A percentile compares a stretch with the other conserved stretches of the same genome.
Evolutionary conservation across 371 early-diverging fungal genomes (phyloP).

Genomic region (Parasitella parasitica): DNA sequence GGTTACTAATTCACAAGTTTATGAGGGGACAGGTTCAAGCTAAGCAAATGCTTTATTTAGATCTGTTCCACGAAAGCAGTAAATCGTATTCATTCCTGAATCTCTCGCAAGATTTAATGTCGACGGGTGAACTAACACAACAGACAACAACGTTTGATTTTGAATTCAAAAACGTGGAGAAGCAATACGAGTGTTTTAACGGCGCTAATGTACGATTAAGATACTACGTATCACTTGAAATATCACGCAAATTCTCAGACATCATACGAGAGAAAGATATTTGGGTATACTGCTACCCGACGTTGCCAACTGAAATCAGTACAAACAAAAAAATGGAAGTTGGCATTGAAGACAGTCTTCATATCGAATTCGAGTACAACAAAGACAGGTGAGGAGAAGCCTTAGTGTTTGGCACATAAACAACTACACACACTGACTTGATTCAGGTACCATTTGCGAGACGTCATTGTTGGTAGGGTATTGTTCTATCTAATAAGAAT

Average conservation of each 20-base stretch:
- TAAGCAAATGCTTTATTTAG: constrained; percentile 27
- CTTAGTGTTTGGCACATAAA: no score
- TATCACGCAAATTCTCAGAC: constrained; percentile 67
- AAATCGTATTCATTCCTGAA: constrained; percentile 86
- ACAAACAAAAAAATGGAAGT: constrained; percentile 87
- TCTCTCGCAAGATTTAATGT: constrained; percentile 73
- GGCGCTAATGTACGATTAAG: constrained; percentile 82
- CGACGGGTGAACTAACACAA: constrained; percentile 70
- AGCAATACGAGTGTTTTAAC: constrained; percentile 79
- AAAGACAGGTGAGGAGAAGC: constrained; percentile 62
- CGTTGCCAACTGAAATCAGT: constrained; percentile 71
- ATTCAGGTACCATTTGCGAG: constrained; percentile 78
- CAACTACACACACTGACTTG: neutral
- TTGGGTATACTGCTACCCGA: constrained; percentile 77
- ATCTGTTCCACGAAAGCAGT: constrained; percentile 85
- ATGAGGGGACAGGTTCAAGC: neutral
- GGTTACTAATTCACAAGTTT: constrained; percentile 23
- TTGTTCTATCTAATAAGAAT: constrained; percentile 93
- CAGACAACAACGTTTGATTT: constrained; percentile 64
- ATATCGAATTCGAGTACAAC: constrained; percentile 89
- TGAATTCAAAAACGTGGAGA: constrained; percentile 85
- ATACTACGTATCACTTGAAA: constrained; percentile 81
- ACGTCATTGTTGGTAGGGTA: constrained; percentile 94
- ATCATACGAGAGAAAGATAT: constrained; percentile 69
- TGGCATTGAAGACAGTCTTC: constrained; percentile 85